Evolutionary conservation across 495 filamentous ascomycete species (phyloP).

Genomic region (Neurospora sp.): DNA sequence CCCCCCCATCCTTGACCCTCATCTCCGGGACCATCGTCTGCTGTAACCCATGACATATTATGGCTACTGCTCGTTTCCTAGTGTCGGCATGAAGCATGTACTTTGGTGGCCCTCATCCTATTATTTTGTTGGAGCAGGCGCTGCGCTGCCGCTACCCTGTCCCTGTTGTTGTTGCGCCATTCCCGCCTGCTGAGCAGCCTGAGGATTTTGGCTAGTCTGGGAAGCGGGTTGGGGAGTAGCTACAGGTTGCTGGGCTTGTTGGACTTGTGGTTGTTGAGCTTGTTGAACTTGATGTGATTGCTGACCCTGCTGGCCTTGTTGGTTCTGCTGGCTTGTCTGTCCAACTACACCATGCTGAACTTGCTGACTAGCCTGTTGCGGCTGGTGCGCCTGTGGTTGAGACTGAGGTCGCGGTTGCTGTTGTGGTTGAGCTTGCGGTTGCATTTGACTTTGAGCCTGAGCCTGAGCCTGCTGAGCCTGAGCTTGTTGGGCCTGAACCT

Average conservation of each 20-base stretch:
- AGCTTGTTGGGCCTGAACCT: neutral
- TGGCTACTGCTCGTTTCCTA: neutral
- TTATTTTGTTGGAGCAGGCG: conserved; percentile 21
- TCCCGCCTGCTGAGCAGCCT: conserved; percentile 3
- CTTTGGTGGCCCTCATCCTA: neutral
- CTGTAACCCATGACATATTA: neutral
- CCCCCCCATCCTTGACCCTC: neutral
- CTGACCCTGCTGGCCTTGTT: conserved; percentile 3
- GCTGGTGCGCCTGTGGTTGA: conserved; percentile 4
- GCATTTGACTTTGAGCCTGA: neutral
- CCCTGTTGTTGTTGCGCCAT: conserved; percentile 24
- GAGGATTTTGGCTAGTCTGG: neutral
- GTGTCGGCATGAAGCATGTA: neutral
- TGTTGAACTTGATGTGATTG: conserved; percentile 5
- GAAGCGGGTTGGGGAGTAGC: neutral
- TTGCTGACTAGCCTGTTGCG: conserved; percentile 14
- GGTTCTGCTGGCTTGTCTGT: neutral
- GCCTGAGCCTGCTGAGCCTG: neutral
- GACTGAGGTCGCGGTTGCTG: neutral
- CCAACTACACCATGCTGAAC: neutral
- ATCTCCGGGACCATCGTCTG: neutral
- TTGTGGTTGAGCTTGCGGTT: neutral
- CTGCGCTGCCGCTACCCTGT: conserved; percentile 34
- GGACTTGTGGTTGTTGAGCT: conserved; percentile 11
- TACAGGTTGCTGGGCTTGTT: conserved; percentile 13